Conservation (phyloP, 345 rosid species). For the Noccaea bulbosa region DNA sequence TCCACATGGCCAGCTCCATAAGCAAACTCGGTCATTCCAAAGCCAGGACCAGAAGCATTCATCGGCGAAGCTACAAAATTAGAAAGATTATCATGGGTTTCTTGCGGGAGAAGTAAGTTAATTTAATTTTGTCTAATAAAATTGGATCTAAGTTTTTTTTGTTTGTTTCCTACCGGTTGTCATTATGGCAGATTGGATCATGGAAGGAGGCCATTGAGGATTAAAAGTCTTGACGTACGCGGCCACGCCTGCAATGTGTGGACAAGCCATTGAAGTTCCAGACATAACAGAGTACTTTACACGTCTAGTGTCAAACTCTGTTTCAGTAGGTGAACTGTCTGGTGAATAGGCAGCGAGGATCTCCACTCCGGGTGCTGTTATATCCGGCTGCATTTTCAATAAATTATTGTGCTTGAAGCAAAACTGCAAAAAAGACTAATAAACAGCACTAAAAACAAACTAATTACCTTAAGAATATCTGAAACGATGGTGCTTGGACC, state of each 20-base stretch:
- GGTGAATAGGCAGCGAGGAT: slow-evolving; percentile 53
- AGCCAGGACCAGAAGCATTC: slow-evolving; percentile 39
- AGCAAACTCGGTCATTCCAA: slow-evolving; percentile 49
- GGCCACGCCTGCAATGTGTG: slow-evolving; percentile 57
- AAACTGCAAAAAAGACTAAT: background rate
- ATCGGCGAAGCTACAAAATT: slow-evolving; percentile 48
- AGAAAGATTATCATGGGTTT: background rate
- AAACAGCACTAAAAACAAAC: background rate
- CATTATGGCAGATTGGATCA: slow-evolving; percentile 67
- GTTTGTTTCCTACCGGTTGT: slow-evolving; percentile 50
- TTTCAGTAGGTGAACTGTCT: slow-evolving; percentile 25
- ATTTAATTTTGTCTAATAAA: background rate
- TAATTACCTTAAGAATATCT: slow-evolving; percentile 42
- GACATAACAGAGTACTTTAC: slow-evolving; percentile 45
- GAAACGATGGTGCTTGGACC: slow-evolving; percentile 43
- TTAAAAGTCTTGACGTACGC: slow-evolving; percentile 49
- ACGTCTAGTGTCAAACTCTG: slow-evolving; percentile 28
- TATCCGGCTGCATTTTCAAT: slow-evolving; percentile 51
- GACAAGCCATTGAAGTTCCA: slow-evolving; percentile 71
- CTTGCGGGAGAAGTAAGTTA: slow-evolving; percentile 4
- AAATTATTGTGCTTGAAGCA: background rate
- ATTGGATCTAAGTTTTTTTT: background rate
- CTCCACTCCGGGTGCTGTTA: slow-evolving; percentile 54
- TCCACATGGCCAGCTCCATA: slow-evolving; percentile 62
- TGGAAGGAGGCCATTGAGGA: slow-evolving; percentile 64